Base-by-base conservation (phyloP, 2,329 filamentous ascomycete species). In the Orbilia quercus region DNA sequence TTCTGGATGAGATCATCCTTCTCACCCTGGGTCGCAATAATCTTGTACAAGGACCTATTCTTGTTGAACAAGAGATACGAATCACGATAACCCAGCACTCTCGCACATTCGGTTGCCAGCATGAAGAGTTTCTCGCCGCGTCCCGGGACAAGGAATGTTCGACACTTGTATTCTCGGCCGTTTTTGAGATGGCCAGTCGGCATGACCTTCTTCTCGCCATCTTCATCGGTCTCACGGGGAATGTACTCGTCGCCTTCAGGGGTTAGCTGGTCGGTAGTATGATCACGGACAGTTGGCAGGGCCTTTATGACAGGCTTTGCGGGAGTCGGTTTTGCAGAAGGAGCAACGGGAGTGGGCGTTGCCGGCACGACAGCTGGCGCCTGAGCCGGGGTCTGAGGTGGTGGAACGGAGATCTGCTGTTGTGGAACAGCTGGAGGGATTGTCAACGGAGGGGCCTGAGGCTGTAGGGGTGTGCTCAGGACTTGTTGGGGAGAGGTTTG, bases 1-100 rank as follows among this genome's bases (percentile, higher is more conserved):
- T 98, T 93, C 75, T 89, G 85, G 53, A 99, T 96, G 14, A 99
- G 84, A 79, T 98, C 92, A 80, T 99, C 95, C 84, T 99, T 99
- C 80, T 96, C 94, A n/a, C 95, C 90, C 76, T 99, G 95, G 78
- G 93, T 92, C 65, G 98, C 91, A 78, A 99, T 96, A 79, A 99
- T 96, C 83, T 99, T 99, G 86, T 92, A 95, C 12, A 99, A 89
- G 78, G 92, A 89, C 80, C 91, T 91, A 82, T 99, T 95, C 82
- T 98, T 99, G 75, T 95, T 96, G 84, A 99, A 99, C 85, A 99
- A 97, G 23, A 99, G 87, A 79, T 99, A 99, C 76, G 93, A 97
- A 84, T 99, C 95, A 77, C 95, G 87, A 85, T 99, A 99, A 14
- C 95, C 95, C 63, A 96, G 93, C 79, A 95, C 98, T 76, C 95